Conservation (phyloP, 345 rosid genomes). For the Melaleuca alternifolia region DNA sequence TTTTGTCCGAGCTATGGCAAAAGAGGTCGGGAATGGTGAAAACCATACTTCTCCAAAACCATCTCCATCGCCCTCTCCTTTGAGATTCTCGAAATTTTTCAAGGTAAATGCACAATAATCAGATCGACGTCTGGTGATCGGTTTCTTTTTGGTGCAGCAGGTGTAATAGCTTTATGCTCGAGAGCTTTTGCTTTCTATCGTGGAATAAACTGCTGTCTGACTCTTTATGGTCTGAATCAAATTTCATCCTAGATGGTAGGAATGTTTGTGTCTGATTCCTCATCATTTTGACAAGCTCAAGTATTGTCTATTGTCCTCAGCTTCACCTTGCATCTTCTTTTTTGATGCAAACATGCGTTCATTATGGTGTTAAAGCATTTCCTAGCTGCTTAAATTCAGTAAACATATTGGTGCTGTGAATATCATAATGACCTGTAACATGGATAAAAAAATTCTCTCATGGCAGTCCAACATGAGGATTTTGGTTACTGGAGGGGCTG, state of each 20-base stretch:
- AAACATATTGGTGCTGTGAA: not conserved
- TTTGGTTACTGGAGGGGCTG: conserved; percentile 94
- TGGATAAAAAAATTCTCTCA: not conserved
- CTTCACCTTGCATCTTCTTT: not conserved
- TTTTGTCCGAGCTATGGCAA: not conserved
- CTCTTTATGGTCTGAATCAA: not conserved
- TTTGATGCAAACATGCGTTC: not conserved
- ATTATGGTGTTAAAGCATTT: not conserved
- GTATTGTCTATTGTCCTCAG: not conserved
- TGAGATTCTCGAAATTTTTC: conserved; percentile 55
- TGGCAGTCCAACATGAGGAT: conserved; percentile 92
- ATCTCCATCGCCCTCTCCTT: conserved; percentile 58
- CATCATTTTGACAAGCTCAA: not conserved
- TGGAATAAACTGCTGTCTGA: not conserved
- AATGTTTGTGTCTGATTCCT: not conserved
- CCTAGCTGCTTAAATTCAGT: not conserved
- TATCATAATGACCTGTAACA: not conserved
- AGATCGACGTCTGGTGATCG: not conserved
- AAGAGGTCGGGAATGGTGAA: not conserved
- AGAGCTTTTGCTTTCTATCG: not conserved
- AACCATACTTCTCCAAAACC: conserved; percentile 24
- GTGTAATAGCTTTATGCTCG: not conserved
- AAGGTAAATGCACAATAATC: conserved; percentile 25
- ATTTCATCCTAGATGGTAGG: not conserved
- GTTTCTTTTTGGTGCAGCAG: not conserved